Percentiles rank a stretch among this genome's conserved stretches.
Evolutionary conservation across 306 rosid species (phyloP).

Genomic region (Lagenaria siceraria): DNA sequence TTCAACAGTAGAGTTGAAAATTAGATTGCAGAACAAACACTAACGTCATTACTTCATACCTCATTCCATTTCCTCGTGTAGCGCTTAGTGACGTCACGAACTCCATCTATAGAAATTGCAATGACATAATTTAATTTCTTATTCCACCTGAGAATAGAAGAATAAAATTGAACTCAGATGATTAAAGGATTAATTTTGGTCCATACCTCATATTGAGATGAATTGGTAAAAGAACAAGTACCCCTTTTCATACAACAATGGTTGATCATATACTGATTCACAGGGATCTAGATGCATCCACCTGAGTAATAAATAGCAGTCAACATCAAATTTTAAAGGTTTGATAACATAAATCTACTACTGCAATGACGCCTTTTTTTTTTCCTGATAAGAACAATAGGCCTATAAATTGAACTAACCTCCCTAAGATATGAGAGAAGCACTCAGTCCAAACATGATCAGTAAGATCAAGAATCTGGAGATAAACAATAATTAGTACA

Average conservation of each 20-base stretch:
- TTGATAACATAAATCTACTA: not conserved
- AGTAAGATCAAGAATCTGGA: conserved; percentile 62
- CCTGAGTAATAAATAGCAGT: conserved; percentile 35
- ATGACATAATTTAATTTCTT: conserved; percentile 65
- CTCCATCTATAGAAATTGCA: conserved; percentile 72
- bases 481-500: not conserved
- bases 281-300: conserved; percentile 99
- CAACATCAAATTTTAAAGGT: conserved; percentile 14
- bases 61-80: conserved; percentile 92
- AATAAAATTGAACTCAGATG: not conserved
- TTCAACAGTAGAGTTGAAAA: not conserved
- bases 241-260: conserved; percentile 92
- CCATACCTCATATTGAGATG: not conserved
- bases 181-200: conserved; percentile 5
- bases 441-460: conserved; percentile 99
- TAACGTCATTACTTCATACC: conserved; percentile 24
- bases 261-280: conserved; percentile 73
- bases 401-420: conserved; percentile 27
- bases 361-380: not conserved
- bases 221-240: conserved; percentile 18
- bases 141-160: conserved; percentile 49
- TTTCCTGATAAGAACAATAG: not conserved
- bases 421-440: conserved; percentile 59
- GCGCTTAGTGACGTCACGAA: conserved; percentile 76
- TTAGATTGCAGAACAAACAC: not conserved